Conservation (phyloP, 306 rosid species). For the Rubus parviflorus region DNA sequence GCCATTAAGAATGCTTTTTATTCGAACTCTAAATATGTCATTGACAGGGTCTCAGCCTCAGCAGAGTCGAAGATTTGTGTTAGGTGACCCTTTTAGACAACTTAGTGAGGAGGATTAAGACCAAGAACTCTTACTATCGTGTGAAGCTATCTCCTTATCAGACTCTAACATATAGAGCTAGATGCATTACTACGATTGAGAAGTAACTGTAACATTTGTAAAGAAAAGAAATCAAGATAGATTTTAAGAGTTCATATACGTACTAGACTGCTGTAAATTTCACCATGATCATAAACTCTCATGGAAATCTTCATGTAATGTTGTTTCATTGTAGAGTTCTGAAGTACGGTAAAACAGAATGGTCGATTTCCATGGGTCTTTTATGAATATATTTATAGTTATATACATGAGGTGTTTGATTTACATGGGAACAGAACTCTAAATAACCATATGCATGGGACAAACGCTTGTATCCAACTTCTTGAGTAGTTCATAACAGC, state of each 20-base stretch:
- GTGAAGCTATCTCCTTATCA: not conserved
- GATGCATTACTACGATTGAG: not conserved
- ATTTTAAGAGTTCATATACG: not conserved
- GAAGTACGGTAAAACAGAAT: not conserved
- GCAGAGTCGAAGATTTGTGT: not conserved
- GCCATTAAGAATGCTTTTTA: not conserved
- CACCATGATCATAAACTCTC: not conserved
- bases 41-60: constrained; percentile 5
- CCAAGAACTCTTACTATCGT: not conserved
- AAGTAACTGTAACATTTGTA: not conserved
- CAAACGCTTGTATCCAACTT: not conserved
- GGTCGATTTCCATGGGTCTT: not conserved
- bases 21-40: not conserved
- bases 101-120: not conserved
- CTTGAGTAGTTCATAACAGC: not conserved
- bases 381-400: not conserved
- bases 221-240: not conserved
- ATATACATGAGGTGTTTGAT: not conserved
- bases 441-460: not conserved
- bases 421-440: not conserved
- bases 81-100: not conserved
- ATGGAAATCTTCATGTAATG: too few species aligned
- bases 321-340: not conserved
- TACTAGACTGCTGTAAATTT: constrained; percentile 1
- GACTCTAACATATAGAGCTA: not conserved